Conservation (phyloP, 2,329 filamentous ascomycete genomes). For the Trichoderma sp. region DNA sequence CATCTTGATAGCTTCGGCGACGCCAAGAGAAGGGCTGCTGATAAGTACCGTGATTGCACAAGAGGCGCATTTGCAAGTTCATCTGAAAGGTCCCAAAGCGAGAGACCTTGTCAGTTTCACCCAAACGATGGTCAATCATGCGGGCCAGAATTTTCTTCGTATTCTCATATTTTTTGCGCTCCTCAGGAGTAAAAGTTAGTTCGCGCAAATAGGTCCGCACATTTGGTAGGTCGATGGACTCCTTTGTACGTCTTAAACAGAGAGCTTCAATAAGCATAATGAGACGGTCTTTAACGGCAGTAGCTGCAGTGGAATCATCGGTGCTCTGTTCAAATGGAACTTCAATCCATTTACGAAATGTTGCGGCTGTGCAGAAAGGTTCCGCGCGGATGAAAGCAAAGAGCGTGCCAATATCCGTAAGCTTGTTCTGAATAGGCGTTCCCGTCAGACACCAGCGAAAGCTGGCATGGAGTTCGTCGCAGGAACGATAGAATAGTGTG, state of each 20-base stretch:
- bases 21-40: conserved; percentile 48
- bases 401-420: conserved; percentile 54
- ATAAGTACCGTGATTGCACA: conserved; percentile 54
- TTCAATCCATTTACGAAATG: conserved; percentile 49
- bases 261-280: conserved; percentile 41
- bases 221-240: conserved; percentile 42
- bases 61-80: conserved; percentile 48
- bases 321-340: conserved; percentile 39
- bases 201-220: neutral
- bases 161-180: conserved; percentile 36
- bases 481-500: conserved; percentile 48
- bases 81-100: conserved; percentile 50
- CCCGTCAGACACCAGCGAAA: conserved; percentile 56
- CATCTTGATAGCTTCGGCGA: conserved; percentile 31
- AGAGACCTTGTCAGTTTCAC: conserved; percentile 38
- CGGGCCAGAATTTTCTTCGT: conserved; percentile 43
- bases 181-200: conserved; percentile 3
- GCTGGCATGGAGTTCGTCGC: conserved; percentile 43
- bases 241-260: conserved; percentile 46
- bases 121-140: conserved; percentile 41
- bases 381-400: conserved; percentile 50
- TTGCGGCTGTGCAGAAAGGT: conserved; percentile 44
- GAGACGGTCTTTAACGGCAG: conserved; percentile 35
- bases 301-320: conserved; percentile 30
- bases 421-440: conserved; percentile 56